Conservation (phyloP, 2,329 filamentous ascomycete species). For the Zymoseptoria ardabiliae region DNA sequence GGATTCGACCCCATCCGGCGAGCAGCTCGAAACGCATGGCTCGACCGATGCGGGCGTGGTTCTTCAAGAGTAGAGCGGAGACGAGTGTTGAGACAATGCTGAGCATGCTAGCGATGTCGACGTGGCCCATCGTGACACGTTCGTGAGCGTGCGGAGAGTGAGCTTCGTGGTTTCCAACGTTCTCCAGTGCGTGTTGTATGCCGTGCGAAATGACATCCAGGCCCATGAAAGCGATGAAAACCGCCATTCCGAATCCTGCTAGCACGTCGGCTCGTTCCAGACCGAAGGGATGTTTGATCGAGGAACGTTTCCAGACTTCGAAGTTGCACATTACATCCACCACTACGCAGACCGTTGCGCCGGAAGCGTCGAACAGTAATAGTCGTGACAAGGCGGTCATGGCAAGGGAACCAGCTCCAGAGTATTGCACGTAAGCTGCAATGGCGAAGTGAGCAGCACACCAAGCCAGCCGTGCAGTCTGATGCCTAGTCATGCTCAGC, state of each 20-base stretch:
- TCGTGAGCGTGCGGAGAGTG: slow-evolving; percentile 53
- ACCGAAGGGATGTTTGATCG: slow-evolving; percentile 82
- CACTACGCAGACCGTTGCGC: slow-evolving; percentile 80
- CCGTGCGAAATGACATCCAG: slow-evolving; percentile 93
- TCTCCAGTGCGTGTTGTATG: slow-evolving; percentile 84
- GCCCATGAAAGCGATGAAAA: slow-evolving; percentile 94
- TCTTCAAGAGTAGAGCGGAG: slow-evolving; percentile 78
- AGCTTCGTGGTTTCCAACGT: slow-evolving; percentile 59
- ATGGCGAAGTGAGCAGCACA: slow-evolving; percentile 80
- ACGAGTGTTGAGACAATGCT: slow-evolving; percentile 77
- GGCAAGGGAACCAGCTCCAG: slow-evolving; percentile 75
- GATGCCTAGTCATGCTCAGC: slow-evolving; percentile 80
- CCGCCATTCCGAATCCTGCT: slow-evolving; percentile 90
- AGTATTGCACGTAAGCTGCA: slow-evolving; percentile 78
- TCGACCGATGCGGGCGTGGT: slow-evolving; percentile 85
- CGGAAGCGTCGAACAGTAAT: slow-evolving; percentile 90
- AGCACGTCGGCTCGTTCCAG: slow-evolving; percentile 89
- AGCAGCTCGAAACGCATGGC: slow-evolving; percentile 83
- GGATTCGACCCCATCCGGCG: slow-evolving; percentile 63
- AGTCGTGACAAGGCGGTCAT: slow-evolving; percentile 89
- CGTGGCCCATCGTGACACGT: slow-evolving; percentile 62
- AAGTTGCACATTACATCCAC: slow-evolving; percentile 95
- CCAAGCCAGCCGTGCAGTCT: slow-evolving; percentile 78
- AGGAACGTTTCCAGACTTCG: slow-evolving; percentile 91
- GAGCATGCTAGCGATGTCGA: slow-evolving; percentile 74